Evolutionary conservation across 2,329 filamentous ascomycete genomes (phyloP), one percentile per base, ranked within the genome.

Genomic region (Aureobasidium leucospermi): DNA sequence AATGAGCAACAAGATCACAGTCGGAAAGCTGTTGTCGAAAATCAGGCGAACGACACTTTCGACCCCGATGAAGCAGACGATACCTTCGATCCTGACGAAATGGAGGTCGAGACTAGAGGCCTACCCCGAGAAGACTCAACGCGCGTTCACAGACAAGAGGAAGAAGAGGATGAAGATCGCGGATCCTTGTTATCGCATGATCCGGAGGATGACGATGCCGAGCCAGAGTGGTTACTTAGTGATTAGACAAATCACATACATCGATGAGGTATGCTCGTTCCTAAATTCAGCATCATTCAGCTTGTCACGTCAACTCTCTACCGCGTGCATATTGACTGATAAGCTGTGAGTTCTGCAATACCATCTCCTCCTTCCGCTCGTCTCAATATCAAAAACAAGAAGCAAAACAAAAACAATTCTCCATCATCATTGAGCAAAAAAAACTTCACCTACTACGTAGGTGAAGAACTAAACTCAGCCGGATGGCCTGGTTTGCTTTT

Each of bases 191-290:
- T 82, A 7, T 82, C 83, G 1, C 80, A 86, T 65, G 84, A 86
- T 65, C 83, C 84, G 0, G 84, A 86, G 34, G 84, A 86, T 64
- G 82, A 85, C 52, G 83, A 86, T 67, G 82, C 82, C 2, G 83
- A 86, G 63, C 84, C 84, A 3, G 83, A 86, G 45, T 86, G 84
- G 84, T 68, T 86, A 49, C 8, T 53, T 53, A 59, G 58, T 34
- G 58, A 59, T 32, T 59, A 56, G 41, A 16, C 13, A 36, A 39
- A 41, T 29, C 16, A 15, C 16, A 49, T 28, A 38, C 47, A 4
- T 38, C 11, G 0, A 31, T 5, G 7, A n/a, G 31, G n/a, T 23
- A 36, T 5, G 16, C 32, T 5, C 10, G 34, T 34, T 43, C 23
- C n/a, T 38, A 7, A 9, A 34, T 36, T 7, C 15, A 19, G 15